Evolutionary conservation across 2,329 filamentous ascomycete species (phyloP).

Genomic region (Colletotrichum tabaci): DNA sequence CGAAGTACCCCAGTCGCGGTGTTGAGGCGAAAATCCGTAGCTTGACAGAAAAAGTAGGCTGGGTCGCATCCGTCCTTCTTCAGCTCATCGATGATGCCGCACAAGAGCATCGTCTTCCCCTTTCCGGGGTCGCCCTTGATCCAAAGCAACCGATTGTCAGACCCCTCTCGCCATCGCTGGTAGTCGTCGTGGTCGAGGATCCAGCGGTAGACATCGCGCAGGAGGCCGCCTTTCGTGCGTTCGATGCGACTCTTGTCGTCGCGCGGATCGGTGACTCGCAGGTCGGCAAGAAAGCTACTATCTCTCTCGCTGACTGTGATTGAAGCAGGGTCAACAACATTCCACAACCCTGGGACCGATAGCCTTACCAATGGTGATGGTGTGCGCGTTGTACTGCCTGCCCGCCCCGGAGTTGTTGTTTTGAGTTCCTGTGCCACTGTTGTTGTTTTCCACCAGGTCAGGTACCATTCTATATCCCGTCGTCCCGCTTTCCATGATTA

Average conservation of each 20-base stretch:
- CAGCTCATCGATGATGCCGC: conserved; percentile 56
- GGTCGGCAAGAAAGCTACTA: background rate
- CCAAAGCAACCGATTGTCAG: conserved; percentile 51
- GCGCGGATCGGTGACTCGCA: conserved; percentile 48
- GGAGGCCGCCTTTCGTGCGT: conserved; percentile 52
- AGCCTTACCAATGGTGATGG: no score
- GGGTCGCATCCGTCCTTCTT: background rate
- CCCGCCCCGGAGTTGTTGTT: no score
- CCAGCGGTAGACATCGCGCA: conserved; percentile 53
- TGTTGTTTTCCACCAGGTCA: no score
- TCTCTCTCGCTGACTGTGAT: background rate
- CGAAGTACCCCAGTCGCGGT: conserved; percentile 57
- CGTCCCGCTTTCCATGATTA: no score
- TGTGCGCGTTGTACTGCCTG: no score
- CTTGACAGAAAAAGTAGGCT: conserved; percentile 61
- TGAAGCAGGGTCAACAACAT: no score
- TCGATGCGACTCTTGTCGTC: conserved; percentile 56
- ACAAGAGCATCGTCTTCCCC: conserved; percentile 61
- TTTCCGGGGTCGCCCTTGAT: conserved; percentile 57
- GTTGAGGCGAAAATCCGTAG: conserved; percentile 54
- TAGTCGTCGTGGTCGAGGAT: conserved; percentile 51
- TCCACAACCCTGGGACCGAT: no score
- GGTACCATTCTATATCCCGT: no score
- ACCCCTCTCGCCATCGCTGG: conserved; percentile 45
- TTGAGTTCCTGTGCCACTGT: no score